A percentile compares a stretch with the other conserved stretches of the same genome.
These are phyloP conservation scores for Fomitopsis pinicola DNA, from an alignment of 1,284 basidiomycete genomes.

Conservation along the genomic window DNA sequence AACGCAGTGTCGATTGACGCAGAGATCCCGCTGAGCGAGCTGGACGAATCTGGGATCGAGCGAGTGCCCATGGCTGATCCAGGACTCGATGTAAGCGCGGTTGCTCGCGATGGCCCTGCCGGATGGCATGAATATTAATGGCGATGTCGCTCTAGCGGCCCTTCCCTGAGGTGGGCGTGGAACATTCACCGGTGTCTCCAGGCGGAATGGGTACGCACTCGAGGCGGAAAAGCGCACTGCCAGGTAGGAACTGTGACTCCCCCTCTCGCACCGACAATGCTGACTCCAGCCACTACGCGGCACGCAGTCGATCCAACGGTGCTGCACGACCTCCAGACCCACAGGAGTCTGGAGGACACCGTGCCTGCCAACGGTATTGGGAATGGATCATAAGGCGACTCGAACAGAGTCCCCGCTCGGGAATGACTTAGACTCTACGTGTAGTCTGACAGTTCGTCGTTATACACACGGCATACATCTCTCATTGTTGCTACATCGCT, in stretches of 20 bases:
- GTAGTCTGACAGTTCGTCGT: neutral
- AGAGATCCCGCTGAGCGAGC: slow-evolving; percentile 56
- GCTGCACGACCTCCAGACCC: slow-evolving; percentile 82
- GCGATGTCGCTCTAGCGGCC: slow-evolving; percentile 41
- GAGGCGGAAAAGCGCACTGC: slow-evolving; percentile 81
- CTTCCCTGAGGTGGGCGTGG: slow-evolving; percentile 54
- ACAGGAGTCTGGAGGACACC: slow-evolving; percentile 72
- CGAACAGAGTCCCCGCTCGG: neutral
- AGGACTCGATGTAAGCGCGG: slow-evolving; percentile 70
- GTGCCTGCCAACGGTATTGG: slow-evolving; percentile 14
- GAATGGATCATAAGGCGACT: slow-evolving; percentile 9
- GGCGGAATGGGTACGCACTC: slow-evolving; percentile 62
- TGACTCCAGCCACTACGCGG: slow-evolving; percentile 12
- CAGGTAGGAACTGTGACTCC: slow-evolving; percentile 49
- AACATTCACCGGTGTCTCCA: slow-evolving; percentile 39
- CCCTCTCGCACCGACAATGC: slow-evolving; percentile 4
- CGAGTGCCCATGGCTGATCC: slow-evolving; percentile 88
- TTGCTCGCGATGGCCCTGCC: slow-evolving; percentile 15
- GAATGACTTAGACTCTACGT: neutral
- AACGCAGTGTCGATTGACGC: slow-evolving; percentile 82
- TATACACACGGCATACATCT: slow-evolving; percentile 4
- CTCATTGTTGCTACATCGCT: neutral
- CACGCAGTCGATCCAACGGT: slow-evolving; percentile 80
- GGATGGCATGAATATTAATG: slow-evolving; percentile 18
- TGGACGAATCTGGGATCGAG: slow-evolving; percentile 83